A percentile compares a stretch with the other conserved stretches of the same genome.
phyloP scores from a whole-genome alignment of 768 basidiomycete species.

The Lyophyllum semitale region DNA sequence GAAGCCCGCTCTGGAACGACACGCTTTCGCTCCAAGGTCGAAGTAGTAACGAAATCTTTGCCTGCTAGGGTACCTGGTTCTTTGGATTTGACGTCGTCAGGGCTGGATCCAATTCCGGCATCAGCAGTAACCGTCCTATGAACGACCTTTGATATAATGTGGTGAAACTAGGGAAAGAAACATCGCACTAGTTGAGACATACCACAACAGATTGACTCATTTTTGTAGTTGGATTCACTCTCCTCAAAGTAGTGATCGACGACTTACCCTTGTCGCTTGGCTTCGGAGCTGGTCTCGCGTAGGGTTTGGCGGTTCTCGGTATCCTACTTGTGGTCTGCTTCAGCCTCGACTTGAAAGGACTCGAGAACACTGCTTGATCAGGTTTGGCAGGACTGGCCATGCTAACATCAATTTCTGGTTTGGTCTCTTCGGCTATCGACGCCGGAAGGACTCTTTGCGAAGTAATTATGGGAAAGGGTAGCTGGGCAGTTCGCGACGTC shows the following conservation, averaged over 20 bases:
- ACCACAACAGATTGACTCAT: constrained; percentile 9
- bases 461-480: constrained; percentile 40
- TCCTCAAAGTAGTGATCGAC: constrained; percentile 15
- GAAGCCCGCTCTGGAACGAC: constrained; percentile 31
- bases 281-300: constrained; percentile 40
- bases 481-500: constrained; percentile 9
- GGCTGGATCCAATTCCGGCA: background rate
- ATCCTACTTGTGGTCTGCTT: constrained; percentile 61
- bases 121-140: background rate
- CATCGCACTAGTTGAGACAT: background rate
- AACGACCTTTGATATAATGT: background rate
- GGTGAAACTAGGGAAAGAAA: background rate
- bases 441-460: constrained; percentile 10
- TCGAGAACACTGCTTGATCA: constrained; percentile 22
- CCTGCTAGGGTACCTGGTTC: background rate
- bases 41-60: constrained; percentile 5
- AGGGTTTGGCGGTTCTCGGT: constrained; percentile 65
- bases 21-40: constrained; percentile 44
- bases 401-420: constrained; percentile 7
- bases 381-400: constrained; percentile 19
- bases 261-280: constrained; percentile 8
- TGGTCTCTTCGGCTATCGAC: constrained; percentile 34
- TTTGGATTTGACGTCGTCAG: background rate
- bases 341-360: constrained; percentile 43
- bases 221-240: constrained; percentile 22